These are phyloP conservation scores for Triangularia verruculosa DNA, from an alignment of 2,329 filamentous ascomycete species.

Conservation along the genomic window DNA sequence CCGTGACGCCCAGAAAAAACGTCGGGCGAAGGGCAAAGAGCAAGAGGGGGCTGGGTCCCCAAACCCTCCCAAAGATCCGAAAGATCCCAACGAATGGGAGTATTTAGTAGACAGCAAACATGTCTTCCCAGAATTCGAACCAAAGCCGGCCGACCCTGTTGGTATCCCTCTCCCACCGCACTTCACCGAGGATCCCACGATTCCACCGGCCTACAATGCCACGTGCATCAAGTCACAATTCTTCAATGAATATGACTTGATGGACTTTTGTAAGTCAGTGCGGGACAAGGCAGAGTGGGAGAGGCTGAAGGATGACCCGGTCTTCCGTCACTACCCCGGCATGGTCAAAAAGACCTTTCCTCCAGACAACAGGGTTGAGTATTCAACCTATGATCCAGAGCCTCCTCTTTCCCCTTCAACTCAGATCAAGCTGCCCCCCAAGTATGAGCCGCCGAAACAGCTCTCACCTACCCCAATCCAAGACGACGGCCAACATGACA, in stretches of 20 bases:
- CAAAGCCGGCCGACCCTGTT: constrained; percentile 44
- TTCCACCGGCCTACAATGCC: constrained; percentile 44
- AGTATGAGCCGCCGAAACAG: not conserved
- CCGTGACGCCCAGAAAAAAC: constrained; percentile 7
- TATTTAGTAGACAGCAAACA: constrained; percentile 39
- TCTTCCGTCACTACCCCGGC: constrained; percentile 35
- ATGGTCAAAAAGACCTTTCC: constrained; percentile 31
- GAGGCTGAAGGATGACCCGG: constrained; percentile 42
- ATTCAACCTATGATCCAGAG: constrained; percentile 25
- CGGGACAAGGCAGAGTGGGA: constrained; percentile 42
- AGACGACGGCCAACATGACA: not conserved
- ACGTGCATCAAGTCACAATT: constrained; percentile 44
- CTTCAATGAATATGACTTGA: constrained; percentile 41
- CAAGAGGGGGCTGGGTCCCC: not conserved
- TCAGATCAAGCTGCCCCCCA: constrained; percentile 25
- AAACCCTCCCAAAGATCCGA: constrained; percentile 1
- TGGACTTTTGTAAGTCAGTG: constrained; percentile 43
- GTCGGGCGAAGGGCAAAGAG: not conserved
- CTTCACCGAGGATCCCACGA: constrained; percentile 45
- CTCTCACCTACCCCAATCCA: not conserved
- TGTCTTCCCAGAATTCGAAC: constrained; percentile 38
- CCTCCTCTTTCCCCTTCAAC: constrained; percentile 21
- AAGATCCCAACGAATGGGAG: constrained; percentile 25
- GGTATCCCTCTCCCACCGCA: constrained; percentile 43
- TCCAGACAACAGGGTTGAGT: constrained; percentile 24